phyloP scores from a whole-genome alignment of 2,329 filamentous ascomycete species.

The Graphiopsis chlorocephala region DNA sequence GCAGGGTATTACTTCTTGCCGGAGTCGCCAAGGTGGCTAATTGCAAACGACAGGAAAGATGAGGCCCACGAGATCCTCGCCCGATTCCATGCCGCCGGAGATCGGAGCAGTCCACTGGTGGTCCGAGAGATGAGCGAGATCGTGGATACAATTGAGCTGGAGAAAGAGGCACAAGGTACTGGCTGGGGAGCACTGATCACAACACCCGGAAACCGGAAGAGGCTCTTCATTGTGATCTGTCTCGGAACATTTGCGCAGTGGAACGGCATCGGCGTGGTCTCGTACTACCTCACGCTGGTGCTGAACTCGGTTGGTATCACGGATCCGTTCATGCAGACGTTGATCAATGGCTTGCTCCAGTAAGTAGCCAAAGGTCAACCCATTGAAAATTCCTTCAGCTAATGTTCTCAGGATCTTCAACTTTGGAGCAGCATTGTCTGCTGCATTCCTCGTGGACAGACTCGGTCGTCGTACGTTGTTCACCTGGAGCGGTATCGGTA shows the following conservation, averaged over 20 bases:
- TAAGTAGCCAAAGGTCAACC: background rate
- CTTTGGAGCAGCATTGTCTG: constrained; percentile 37
- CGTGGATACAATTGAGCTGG: constrained; percentile 48
- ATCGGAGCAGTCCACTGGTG: constrained; percentile 48
- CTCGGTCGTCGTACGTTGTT: constrained; percentile 46
- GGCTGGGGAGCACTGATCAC: constrained; percentile 47
- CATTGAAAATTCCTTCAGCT: background rate
- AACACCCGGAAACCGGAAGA: constrained; percentile 51
- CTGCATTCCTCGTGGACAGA: constrained; percentile 39
- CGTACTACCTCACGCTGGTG: constrained; percentile 30
- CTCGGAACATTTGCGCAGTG: constrained; percentile 32
- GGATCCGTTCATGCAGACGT: constrained; percentile 28
- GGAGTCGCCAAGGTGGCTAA: constrained; percentile 57
- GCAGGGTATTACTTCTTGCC: constrained; percentile 41
- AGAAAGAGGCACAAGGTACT: constrained; percentile 4
- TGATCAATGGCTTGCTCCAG: constrained; percentile 33
- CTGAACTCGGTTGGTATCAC: constrained; percentile 33
- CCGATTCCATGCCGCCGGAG: constrained; percentile 40
- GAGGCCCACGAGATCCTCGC: constrained; percentile 59
- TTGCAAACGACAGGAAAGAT: constrained; percentile 40
- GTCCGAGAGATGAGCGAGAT: constrained; percentile 61
- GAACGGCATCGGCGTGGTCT: constrained; percentile 11
- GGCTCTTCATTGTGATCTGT: constrained; percentile 46
- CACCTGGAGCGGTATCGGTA: constrained; percentile 48
- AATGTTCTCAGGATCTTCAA: constrained; percentile 39